These are phyloP conservation scores for Gastrolobium bilobum DNA, from an alignment of 306 rosid genomes.

Conservation along the genomic window DNA sequence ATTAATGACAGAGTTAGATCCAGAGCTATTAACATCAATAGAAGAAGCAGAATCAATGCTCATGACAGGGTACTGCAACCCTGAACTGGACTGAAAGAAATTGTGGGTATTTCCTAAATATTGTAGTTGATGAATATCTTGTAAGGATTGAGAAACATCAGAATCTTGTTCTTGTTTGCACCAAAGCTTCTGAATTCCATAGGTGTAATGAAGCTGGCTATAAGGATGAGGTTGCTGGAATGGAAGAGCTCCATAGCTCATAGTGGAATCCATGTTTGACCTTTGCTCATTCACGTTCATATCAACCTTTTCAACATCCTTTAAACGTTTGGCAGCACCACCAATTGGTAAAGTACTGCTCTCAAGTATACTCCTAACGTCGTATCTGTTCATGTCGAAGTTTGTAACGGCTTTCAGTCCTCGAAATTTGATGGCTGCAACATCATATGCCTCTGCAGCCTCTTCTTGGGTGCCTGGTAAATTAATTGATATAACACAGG, in stretches of 20 bases:
- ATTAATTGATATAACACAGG: no score
- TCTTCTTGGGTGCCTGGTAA: slow-evolving; percentile 87
- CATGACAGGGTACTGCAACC: slow-evolving; percentile 47
- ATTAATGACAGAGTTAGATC: slow-evolving; percentile 52
- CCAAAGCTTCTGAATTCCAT: slow-evolving; percentile 55
- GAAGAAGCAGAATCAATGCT: slow-evolving; percentile 65
- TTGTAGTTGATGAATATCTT: slow-evolving; percentile 62
- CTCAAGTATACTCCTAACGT: slow-evolving; percentile 84
- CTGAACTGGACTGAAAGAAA: slow-evolving; percentile 64
- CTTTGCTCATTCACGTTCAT: slow-evolving; percentile 44
- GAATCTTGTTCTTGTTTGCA: slow-evolving; percentile 82
- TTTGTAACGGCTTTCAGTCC: slow-evolving; percentile 96
- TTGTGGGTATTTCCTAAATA: slow-evolving; percentile 61
- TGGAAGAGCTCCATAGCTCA: slow-evolving; percentile 47
- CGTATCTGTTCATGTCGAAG: slow-evolving; percentile 92
- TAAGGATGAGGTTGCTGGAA: slow-evolving; percentile 73
- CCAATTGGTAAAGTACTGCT: slow-evolving; percentile 83
- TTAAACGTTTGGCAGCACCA: slow-evolving; percentile 80
- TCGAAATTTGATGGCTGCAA: slow-evolving; percentile 91
- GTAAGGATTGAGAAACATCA: slow-evolving; percentile 35
- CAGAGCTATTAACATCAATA: slow-evolving; percentile 68
- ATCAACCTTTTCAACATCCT: slow-evolving; percentile 68
- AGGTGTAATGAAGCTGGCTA: slow-evolving; percentile 15
- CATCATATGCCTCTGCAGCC: slow-evolving; percentile 97
- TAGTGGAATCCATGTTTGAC: slow-evolving; percentile 60